Conservation (phyloP, 306 rosid species). For the Cucurbita ficifolia region DNA sequence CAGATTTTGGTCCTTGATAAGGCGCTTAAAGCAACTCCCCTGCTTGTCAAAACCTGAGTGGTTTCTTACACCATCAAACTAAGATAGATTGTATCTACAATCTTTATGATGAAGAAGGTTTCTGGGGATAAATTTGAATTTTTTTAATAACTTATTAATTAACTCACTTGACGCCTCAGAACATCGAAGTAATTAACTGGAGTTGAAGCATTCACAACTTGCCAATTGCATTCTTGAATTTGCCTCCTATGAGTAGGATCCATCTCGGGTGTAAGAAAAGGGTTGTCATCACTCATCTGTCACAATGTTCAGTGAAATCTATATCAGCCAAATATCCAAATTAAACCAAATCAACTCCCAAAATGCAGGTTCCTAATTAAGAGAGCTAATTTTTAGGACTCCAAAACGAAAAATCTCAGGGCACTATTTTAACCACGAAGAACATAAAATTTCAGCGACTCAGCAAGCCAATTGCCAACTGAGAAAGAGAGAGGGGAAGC, state of each 20-base stretch:
- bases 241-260: slow-evolving; percentile 79
- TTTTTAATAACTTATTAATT: neutral
- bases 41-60: slow-evolving; percentile 97
- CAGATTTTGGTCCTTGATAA: slow-evolving; percentile 69
- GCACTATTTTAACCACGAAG: neutral
- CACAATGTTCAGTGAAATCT: slow-evolving; percentile 13
- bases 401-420: neutral
- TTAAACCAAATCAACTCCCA: neutral
- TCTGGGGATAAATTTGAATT: slow-evolving; percentile 35
- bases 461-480: neutral
- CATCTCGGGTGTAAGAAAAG: slow-evolving; percentile 88
- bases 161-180: slow-evolving; percentile 73
- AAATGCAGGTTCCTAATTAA: neutral
- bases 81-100: slow-evolving; percentile 76
- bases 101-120: slow-evolving; percentile 86
- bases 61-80: slow-evolving; percentile 93
- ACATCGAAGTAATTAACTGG: slow-evolving; percentile 97
- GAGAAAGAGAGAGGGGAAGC: neutral
- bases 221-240: slow-evolving; percentile 98
- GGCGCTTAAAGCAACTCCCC: slow-evolving; percentile 96
- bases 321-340: neutral
- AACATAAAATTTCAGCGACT: neutral
- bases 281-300: slow-evolving; percentile 98
- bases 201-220: slow-evolving; percentile 87
- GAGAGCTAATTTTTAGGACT: neutral